These are phyloP conservation scores for Aspergillus bombycis DNA, from an alignment of 2,329 filamentous ascomycete genomes.

Conservation along the genomic window DNA sequence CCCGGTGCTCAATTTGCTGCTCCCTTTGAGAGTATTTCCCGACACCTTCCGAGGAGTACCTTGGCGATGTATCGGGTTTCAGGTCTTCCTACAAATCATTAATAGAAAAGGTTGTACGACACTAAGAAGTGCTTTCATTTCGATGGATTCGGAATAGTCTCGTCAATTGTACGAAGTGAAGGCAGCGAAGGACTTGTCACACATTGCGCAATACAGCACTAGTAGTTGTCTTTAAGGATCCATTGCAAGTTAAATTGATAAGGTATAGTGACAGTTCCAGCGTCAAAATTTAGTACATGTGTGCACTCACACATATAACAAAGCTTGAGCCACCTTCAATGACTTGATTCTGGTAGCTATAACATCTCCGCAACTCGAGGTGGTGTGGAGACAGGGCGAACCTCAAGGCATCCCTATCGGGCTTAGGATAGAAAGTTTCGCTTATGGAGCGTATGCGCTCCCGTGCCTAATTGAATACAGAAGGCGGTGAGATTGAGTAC, in stretches of 20 bases:
- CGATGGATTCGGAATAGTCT: slow-evolving; percentile 7
- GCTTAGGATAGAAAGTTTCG: slow-evolving; percentile 5
- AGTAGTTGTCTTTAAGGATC: not conserved
- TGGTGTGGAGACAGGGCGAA: not conserved
- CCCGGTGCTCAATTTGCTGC: slow-evolving; percentile 9
- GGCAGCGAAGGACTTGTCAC: slow-evolving; percentile 3
- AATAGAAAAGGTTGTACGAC: slow-evolving; percentile 7
- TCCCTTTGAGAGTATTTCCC: slow-evolving; percentile 6
- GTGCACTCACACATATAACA: not conserved
- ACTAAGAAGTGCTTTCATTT: slow-evolving; percentile 20
- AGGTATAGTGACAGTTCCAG: not conserved
- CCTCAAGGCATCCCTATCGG: slow-evolving; percentile 2
- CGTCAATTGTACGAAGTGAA: slow-evolving; percentile 13
- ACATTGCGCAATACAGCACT: slow-evolving; percentile 19
- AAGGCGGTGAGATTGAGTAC: slow-evolving; percentile 25
- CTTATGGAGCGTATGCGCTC: slow-evolving; percentile 6
- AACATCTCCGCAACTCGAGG: not conserved
- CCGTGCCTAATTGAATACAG: slow-evolving; percentile 21
- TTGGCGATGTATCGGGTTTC: slow-evolving; percentile 9
- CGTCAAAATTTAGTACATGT: not conserved
- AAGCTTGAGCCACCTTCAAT: not conserved
- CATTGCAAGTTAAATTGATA: not conserved
- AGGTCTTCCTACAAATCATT: slow-evolving; percentile 16
- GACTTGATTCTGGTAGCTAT: not conserved
- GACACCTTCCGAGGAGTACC: slow-evolving; percentile 9